Conservation (phyloP, 495 filamentous ascomycete genomes). For the Xeromyces bisporus region DNA sequence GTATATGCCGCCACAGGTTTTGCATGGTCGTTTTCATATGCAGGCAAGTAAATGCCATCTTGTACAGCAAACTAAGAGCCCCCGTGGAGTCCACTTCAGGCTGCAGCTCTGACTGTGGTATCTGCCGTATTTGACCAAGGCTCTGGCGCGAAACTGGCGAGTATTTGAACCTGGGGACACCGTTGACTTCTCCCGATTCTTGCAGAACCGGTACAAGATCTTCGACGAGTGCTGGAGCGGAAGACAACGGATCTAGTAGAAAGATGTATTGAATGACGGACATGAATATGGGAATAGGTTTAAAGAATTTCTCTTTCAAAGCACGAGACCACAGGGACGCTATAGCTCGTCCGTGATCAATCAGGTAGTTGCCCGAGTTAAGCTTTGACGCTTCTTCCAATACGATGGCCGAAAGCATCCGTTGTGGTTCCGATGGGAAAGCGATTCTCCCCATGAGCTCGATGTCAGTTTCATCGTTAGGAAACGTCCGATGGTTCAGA, state of each 20-base stretch:
- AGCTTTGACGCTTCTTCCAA: conserved; percentile 33
- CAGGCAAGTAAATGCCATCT: conserved; percentile 35
- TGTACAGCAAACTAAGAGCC: conserved; percentile 39
- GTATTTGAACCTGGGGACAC: conserved; percentile 33
- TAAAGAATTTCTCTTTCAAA: conserved; percentile 40
- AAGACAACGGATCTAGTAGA: conserved; percentile 26
- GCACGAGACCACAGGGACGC: conserved; percentile 45
- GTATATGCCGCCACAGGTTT: conserved; percentile 42
- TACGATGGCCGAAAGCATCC: conserved; percentile 38
- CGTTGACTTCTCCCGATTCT: conserved; percentile 38
- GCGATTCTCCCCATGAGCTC: conserved; percentile 31
- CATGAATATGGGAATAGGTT: conserved; percentile 41
- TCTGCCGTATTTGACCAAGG: conserved; percentile 20
- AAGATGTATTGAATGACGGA: conserved; percentile 39
- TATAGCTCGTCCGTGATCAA: conserved; percentile 35
- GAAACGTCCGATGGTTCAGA: conserved; percentile 35
- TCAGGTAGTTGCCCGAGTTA: conserved; percentile 27
- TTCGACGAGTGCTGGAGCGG: conserved; percentile 31
- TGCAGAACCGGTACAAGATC: conserved; percentile 38
- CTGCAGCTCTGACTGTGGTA: conserved; percentile 28
- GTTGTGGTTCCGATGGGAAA: conserved; percentile 38
- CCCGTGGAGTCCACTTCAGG: conserved; percentile 36
- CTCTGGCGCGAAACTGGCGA: conserved; percentile 25
- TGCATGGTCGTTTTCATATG: conserved; percentile 23
- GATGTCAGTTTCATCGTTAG: conserved; percentile 34